A percentile compares a stretch with the other conserved stretches of the same genome.
Conservation (phyloP, 2,329 filamentous ascomycete species). For the Meredithiella fracta region DNA sequence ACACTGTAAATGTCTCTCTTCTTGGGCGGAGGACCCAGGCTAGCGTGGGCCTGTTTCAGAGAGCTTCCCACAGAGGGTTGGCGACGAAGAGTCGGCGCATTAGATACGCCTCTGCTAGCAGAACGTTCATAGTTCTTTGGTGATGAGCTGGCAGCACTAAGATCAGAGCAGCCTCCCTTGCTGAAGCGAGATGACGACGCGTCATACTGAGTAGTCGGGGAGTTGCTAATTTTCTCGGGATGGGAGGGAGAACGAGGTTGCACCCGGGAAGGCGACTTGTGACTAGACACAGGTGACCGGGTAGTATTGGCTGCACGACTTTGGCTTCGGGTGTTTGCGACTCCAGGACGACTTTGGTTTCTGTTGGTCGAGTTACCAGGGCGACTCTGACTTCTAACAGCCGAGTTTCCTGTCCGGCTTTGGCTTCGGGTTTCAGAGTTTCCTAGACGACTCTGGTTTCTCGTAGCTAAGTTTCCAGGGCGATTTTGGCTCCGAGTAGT, state of each 20-base stretch:
- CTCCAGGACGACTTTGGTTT: constrained; percentile 17
- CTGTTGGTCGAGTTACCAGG: background rate
- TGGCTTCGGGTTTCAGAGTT: constrained; percentile 16
- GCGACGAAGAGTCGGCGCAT: constrained; percentile 23
- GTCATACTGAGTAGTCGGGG: constrained; percentile 49
- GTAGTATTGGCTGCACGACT: constrained; percentile 19
- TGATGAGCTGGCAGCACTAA: constrained; percentile 21
- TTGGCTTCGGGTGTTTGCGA: constrained; percentile 12
- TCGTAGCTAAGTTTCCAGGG: constrained; percentile 1
- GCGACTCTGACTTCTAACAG: background rate
- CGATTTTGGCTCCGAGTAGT: constrained; percentile 16
- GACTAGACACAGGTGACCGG: constrained; percentile 30
- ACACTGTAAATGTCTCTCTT: constrained; percentile 29
- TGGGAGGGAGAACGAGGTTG: constrained; percentile 50
- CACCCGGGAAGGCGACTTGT: constrained; percentile 22
- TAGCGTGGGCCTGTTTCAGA: constrained; percentile 28
- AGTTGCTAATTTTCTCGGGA: constrained; percentile 48
- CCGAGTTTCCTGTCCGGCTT: background rate
- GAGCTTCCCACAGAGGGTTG: constrained; percentile 27
- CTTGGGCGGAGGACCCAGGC: constrained; percentile 42
- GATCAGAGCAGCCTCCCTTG: constrained; percentile 18
- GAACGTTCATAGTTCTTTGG: constrained; percentile 25
- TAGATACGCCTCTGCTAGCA: constrained; percentile 29
- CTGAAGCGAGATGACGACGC: constrained; percentile 4
- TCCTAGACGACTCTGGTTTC: constrained; percentile 17